A percentile compares a stretch with the other conserved stretches of the same genome.
These are phyloP conservation scores for Fraxinus platypoda DNA, from an alignment of 305 asterid genomes.

Conservation along the genomic window DNA sequence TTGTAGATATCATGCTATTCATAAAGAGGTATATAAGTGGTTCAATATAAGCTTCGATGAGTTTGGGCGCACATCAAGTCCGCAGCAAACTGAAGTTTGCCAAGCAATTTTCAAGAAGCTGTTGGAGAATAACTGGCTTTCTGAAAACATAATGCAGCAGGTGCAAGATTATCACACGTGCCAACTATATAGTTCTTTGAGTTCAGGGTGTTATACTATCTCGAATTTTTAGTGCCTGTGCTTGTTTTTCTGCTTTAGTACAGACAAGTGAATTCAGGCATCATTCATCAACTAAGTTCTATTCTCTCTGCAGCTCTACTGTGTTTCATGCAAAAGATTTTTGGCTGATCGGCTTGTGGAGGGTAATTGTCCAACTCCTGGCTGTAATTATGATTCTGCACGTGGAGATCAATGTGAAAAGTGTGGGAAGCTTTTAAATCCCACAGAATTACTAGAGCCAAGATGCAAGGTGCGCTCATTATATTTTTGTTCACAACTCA, in stretches of 20 bases:
- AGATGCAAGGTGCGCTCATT: conserved; percentile 75
- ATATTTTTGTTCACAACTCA: background rate
- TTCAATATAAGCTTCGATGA: conserved; percentile 83
- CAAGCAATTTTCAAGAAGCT: conserved; percentile 81
- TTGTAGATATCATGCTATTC: conserved; percentile 78
- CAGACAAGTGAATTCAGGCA: conserved; percentile 4
- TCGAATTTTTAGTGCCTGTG: conserved; percentile 6
- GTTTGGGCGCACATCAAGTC: conserved; percentile 93
- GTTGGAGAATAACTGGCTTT: conserved; percentile 71
- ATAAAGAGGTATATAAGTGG: conserved; percentile 81
- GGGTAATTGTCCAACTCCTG: conserved; percentile 82
- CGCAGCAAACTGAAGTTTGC: conserved; percentile 89
- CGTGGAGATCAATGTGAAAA: conserved; percentile 97
- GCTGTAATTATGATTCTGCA: conserved; percentile 81
- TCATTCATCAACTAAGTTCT: conserved; percentile 21
- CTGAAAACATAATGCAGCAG: conserved; percentile 88
- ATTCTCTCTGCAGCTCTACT: conserved; percentile 56
- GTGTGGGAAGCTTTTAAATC: conserved; percentile 86
- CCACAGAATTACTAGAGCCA: conserved; percentile 78
- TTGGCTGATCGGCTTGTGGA: conserved; percentile 93
- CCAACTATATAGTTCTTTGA: background rate
- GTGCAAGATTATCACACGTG: conserved; percentile 30
- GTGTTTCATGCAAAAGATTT: conserved; percentile 68
- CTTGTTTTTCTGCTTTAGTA: background rate
- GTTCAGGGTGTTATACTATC: conserved; percentile 8